These are phyloP conservation scores for Claviceps spartinae DNA, from an alignment of 2,329 filamentous ascomycete genomes.

Conservation along the genomic window DNA sequence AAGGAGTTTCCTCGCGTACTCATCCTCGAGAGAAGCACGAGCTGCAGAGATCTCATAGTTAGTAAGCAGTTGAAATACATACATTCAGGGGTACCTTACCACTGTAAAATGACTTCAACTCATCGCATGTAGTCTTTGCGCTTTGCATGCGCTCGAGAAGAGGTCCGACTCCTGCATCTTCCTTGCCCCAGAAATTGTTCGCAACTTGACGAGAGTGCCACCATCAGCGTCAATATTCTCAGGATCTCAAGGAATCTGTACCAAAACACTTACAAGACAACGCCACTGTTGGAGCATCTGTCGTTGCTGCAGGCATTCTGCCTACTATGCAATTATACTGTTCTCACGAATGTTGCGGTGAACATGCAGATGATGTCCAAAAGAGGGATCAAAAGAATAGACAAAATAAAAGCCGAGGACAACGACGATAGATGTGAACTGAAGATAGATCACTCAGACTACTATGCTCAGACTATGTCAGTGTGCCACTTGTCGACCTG, in stretches of 20 bases:
- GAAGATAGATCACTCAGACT: background rate
- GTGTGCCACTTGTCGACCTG: background rate
- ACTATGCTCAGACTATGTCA: background rate
- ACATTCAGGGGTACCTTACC: conserved; percentile 32
- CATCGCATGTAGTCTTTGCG: conserved; percentile 89
- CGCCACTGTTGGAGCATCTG: conserved; percentile 50
- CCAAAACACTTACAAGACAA: conserved; percentile 44
- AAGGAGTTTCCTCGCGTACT: conserved; percentile 82
- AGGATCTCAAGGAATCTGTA: background rate
- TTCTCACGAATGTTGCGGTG: background rate
- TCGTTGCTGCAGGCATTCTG: conserved; percentile 46
- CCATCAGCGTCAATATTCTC: background rate
- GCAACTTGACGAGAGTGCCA: conserved; percentile 48
- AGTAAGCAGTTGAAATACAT: background rate
- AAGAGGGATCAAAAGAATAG: background rate
- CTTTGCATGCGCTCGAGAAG: conserved; percentile 88
- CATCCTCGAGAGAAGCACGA: conserved; percentile 87
- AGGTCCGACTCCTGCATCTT: conserved; percentile 87
- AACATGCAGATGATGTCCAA: background rate
- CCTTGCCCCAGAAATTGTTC: conserved; percentile 99
- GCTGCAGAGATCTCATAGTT: conserved; percentile 32
- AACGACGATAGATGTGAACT: background rate
- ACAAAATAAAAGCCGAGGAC: background rate
- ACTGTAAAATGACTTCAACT: conserved; percentile 81
- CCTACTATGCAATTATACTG: conserved; percentile 6